Conservation (phyloP, 2,329 filamentous ascomycete species). For the Colletotrichum liaoningense region DNA sequence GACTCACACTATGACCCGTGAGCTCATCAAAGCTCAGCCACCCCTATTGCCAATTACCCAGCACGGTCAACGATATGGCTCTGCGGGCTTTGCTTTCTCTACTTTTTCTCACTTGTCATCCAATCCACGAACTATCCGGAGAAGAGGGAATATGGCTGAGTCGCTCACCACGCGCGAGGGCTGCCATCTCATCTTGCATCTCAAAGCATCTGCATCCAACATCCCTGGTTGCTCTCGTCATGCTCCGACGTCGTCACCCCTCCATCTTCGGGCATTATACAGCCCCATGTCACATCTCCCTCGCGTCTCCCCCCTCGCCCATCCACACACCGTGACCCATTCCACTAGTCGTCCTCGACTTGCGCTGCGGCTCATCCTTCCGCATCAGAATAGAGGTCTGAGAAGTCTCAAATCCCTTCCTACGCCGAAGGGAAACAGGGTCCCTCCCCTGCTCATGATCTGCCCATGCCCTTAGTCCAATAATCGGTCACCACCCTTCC, state of each 20-base stretch:
- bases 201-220: conserved; percentile 28
- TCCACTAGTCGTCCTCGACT: conserved; percentile 6
- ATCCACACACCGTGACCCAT: neutral
- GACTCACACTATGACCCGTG: conserved; percentile 2
- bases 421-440: conserved; percentile 7
- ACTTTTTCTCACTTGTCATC: conserved; percentile 19
- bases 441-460: conserved; percentile 29
- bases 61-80: conserved; percentile 27
- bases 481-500: conserved; percentile 5
- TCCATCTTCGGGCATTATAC: conserved; percentile 21
- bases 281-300: neutral
- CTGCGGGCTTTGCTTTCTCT: neutral
- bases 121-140: conserved; percentile 4
- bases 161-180: conserved; percentile 13
- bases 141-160: conserved; percentile 15
- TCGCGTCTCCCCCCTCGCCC: neutral
- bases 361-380: conserved; percentile 17
- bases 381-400: conserved; percentile 2
- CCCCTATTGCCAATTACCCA: conserved; percentile 11
- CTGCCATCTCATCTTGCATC: conserved; percentile 36
- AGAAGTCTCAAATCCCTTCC: conserved; percentile 20
- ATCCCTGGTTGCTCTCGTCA: conserved; percentile 28
- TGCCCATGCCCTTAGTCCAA: conserved; percentile 28
- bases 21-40: conserved; percentile 29
- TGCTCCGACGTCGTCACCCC: conserved; percentile 16